Evolutionary conservation across 1,284 basidiomycete species (phyloP).

Genomic region (Rhodotorula sp.): DNA sequence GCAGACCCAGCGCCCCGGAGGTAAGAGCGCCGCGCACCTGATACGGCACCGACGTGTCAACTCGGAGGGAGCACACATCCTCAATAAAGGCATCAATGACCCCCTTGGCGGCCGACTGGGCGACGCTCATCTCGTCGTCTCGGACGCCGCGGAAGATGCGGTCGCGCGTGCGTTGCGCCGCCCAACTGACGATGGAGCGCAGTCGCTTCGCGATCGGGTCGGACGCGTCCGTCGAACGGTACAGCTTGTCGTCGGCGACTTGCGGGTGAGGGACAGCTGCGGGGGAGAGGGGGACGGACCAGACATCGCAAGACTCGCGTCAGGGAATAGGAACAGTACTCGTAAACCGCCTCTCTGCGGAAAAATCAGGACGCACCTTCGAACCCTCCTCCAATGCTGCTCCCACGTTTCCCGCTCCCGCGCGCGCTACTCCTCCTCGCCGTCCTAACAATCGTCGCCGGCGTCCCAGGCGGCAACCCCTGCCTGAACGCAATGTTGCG

Average conservation of each 20-base stretch:
- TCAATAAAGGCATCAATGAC: conserved; percentile 30
- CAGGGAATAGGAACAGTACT: not conserved
- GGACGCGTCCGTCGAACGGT: conserved; percentile 29
- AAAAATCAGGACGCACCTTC: conserved; percentile 13
- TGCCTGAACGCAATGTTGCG: conserved; percentile 31
- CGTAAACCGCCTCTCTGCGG: no score
- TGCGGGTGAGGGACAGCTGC: conserved; percentile 34
- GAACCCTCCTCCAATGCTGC: conserved; percentile 35
- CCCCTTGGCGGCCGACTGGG: conserved; percentile 7
- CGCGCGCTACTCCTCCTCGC: conserved; percentile 26
- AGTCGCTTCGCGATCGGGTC: conserved; percentile 30
- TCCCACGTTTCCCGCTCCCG: conserved; percentile 33
- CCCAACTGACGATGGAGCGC: conserved; percentile 34
- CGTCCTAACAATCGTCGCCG: conserved; percentile 11
- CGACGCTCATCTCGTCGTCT: conserved; percentile 1
- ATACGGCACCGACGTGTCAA: conserved; percentile 32
- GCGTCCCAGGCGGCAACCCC: conserved; percentile 19
- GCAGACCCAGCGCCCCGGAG: no score
- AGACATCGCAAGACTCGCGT: not conserved
- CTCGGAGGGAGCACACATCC: conserved; percentile 18
- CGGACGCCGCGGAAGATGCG: conserved; percentile 1
- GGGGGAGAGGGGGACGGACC: not conserved
- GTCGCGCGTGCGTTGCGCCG: conserved; percentile 33
- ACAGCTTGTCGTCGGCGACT: conserved; percentile 35
- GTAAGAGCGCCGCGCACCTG: conserved; percentile 10